These are phyloP conservation scores for Mortierella sp. DNA, from an alignment of 371 early-diverging fungal genomes.

Conservation along the genomic window DNA sequence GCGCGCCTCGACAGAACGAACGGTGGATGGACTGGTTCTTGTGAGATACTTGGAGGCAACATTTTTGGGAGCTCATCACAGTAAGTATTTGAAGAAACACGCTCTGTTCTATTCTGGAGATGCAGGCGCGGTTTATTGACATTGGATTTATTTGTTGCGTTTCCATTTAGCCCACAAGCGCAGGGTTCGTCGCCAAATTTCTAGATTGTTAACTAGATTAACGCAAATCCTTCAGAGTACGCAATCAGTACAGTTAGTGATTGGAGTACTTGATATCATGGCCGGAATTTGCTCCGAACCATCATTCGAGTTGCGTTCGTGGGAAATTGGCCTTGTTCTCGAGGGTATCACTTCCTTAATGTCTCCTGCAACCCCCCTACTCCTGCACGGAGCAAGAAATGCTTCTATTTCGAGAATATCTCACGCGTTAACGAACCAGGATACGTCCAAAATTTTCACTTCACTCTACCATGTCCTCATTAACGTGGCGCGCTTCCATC, in stretches of 20 bases:
- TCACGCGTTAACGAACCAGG: constrained; percentile 26
- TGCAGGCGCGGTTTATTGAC: neutral
- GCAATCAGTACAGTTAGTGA: constrained; percentile 53
- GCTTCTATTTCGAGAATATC: neutral
- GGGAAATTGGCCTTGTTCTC: constrained; percentile 55
- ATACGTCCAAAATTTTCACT: constrained; percentile 59
- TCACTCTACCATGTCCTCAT: constrained; percentile 62
- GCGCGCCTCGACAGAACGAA: constrained; percentile 39
- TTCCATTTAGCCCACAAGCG: constrained; percentile 57
- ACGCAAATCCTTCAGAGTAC: constrained; percentile 59
- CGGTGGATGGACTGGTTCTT: constrained; percentile 45
- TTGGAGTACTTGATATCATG: constrained; percentile 56
- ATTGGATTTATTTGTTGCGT: neutral
- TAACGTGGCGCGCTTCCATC: constrained; percentile 61
- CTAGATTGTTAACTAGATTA: constrained; percentile 57
- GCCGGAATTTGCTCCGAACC: constrained; percentile 58
- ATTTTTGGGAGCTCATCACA: constrained; percentile 53
- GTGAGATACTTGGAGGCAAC: constrained; percentile 36
- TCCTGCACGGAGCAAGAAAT: constrained; percentile 1
- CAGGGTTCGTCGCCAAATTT: constrained; percentile 58
- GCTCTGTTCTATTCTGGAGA: too few species aligned
- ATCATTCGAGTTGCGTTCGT: constrained; percentile 49
- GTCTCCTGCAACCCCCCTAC: constrained; percentile 36
- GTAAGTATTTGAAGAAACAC: constrained; percentile 43
- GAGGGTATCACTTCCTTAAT: constrained; percentile 41